phyloP scores from a whole-genome alignment of 148 eudicot genomes.

The Rhododendron mucronatum region DNA sequence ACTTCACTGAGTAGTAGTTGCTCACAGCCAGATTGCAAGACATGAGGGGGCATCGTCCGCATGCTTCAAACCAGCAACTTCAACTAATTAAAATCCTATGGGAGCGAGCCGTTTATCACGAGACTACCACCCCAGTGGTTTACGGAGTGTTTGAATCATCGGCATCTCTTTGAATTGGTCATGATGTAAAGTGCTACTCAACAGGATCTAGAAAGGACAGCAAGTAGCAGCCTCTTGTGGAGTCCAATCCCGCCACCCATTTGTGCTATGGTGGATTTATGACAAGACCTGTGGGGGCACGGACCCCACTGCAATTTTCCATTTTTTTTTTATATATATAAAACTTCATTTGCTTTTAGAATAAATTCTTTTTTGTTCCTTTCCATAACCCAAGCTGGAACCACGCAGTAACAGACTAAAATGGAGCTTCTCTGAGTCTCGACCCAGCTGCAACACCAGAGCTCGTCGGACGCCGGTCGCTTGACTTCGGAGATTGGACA shows the following conservation, averaged over 20 bases:
- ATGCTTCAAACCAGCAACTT: not conserved
- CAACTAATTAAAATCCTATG: not conserved
- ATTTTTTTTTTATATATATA: too few species aligned
- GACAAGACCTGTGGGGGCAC: too few species aligned
- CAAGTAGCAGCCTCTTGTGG: not conserved
- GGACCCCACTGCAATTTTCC: too few species aligned
- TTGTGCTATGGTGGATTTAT: too few species aligned
- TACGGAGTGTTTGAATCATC: not conserved
- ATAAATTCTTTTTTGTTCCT: not conserved
- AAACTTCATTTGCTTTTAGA: too few species aligned
- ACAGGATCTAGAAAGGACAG: not conserved
- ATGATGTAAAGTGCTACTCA: not conserved
- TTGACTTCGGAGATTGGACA: too few species aligned
- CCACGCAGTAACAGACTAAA: not conserved
- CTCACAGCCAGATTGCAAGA: too few species aligned
- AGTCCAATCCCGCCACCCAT: not conserved
- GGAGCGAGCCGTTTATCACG: not conserved
- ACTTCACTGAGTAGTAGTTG: too few species aligned
- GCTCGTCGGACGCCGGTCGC: too few species aligned
- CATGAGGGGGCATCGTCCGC: not conserved
- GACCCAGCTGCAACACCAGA: too few species aligned
- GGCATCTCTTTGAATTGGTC: not conserved
- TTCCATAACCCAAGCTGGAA: not conserved
- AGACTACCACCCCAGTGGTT: too few species aligned
- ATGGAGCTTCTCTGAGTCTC: not conserved